Evolutionary conservation across 805 yeast genomes (phyloP).

Genomic region (Kuraishia capsulata): DNA sequence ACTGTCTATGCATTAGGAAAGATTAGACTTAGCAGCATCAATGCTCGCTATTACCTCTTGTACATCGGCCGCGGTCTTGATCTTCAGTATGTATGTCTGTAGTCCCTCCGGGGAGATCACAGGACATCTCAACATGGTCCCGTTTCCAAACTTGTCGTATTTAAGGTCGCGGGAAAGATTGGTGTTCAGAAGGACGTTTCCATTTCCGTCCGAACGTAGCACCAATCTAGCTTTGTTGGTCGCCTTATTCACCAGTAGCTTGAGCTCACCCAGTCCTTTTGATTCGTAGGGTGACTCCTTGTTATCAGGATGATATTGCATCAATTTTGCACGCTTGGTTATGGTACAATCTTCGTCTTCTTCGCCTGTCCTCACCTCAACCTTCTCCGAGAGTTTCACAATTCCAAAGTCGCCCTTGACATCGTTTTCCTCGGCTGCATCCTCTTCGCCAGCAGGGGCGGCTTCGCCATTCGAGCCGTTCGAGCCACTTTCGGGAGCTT

Average conservation of each 20-base stretch:
- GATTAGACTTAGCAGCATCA: background rate
- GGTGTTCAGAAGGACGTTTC: slow-evolving; percentile 67
- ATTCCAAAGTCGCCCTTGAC: slow-evolving; percentile 40
- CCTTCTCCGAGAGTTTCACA: slow-evolving; percentile 36
- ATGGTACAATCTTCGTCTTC: slow-evolving; percentile 63
- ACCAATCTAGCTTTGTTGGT: slow-evolving; percentile 62
- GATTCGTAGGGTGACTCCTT: slow-evolving; percentile 42
- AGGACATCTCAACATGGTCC: slow-evolving; percentile 60
- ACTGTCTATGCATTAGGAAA: background rate
- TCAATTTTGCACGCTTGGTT: slow-evolving; percentile 64
- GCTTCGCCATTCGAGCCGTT: slow-evolving; percentile 2
- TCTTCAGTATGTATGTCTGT: slow-evolving; percentile 62
- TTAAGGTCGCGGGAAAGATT: slow-evolving; percentile 46
- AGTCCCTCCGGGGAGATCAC: slow-evolving; percentile 49
- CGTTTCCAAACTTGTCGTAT: slow-evolving; percentile 56
- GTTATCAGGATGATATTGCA: slow-evolving; percentile 44
- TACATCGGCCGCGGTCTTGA: slow-evolving; percentile 67
- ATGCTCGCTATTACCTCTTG: background rate
- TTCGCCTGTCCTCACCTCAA: slow-evolving; percentile 69
- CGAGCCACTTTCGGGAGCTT: slow-evolving; percentile 9
- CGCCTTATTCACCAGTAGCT: slow-evolving; percentile 52
- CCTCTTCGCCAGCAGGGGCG: slow-evolving; percentile 5
- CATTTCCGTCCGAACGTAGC: slow-evolving; percentile 84
- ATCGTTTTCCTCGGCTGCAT: slow-evolving; percentile 30
- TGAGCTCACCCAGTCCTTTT: slow-evolving; percentile 77